Percentiles rank a stretch among this genome's conserved stretches.
phyloP scores from a whole-genome alignment of 2,329 filamentous ascomycete species.

The Xylariales sp. region DNA sequence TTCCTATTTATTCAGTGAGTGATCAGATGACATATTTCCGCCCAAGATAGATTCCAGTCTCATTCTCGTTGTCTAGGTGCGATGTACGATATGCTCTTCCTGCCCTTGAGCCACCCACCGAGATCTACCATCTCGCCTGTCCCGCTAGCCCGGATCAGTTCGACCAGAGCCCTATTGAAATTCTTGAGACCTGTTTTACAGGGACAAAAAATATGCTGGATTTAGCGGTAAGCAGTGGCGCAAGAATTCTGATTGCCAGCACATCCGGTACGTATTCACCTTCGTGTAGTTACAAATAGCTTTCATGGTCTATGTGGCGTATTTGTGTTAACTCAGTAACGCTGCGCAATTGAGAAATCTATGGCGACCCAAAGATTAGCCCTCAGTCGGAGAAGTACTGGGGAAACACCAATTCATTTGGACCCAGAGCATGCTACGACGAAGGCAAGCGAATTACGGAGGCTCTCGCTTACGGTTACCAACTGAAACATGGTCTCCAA shows the following conservation, averaged over 20 bases:
- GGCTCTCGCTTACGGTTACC: constrained; percentile 24
- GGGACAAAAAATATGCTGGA: neutral
- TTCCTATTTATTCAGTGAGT: neutral
- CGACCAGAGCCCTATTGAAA: neutral
- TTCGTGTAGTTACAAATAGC: neutral
- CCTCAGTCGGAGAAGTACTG: constrained; percentile 23
- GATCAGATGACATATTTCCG: too few species aligned
- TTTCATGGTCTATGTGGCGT: neutral
- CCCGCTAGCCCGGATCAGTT: neutral
- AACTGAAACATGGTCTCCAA: neutral
- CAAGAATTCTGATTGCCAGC: neutral
- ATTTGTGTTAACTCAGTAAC: neutral
- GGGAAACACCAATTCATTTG: constrained; percentile 36
- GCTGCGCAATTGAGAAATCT: constrained; percentile 6
- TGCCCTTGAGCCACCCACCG: too few species aligned
- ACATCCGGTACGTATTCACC: neutral
- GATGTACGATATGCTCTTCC: too few species aligned
- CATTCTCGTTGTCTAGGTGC: too few species aligned
- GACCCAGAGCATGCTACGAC: constrained; percentile 35
- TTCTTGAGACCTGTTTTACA: neutral
- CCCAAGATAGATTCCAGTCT: too few species aligned
- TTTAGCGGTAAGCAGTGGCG: neutral
- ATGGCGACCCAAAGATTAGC: constrained; percentile 5
- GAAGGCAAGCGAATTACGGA: constrained; percentile 35
- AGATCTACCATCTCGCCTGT: neutral